Evolutionary conservation across 495 filamentous ascomycete species (phyloP).

Genomic region (Filosporella fistucella): DNA sequence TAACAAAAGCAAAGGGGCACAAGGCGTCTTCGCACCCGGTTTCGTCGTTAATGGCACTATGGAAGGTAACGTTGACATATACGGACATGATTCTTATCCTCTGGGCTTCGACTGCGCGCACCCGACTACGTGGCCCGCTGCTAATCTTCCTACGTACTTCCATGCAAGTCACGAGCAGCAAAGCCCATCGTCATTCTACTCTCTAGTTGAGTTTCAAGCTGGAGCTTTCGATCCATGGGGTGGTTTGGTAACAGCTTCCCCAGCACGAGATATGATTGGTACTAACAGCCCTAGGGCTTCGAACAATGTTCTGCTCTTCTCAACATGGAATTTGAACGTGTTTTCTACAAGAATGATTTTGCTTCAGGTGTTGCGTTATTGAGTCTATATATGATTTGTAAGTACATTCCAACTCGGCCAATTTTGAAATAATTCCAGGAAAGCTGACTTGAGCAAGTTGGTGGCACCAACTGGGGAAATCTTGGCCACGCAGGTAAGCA

Average conservation of each 20-base stretch:
- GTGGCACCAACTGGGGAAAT: conserved; percentile 72
- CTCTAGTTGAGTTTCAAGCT: conserved; percentile 70
- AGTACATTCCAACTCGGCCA: too few species aligned
- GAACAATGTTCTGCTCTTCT: conserved; percentile 57
- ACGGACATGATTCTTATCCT: conserved; percentile 73
- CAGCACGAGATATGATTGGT: background rate
- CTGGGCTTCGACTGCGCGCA: conserved; percentile 58
- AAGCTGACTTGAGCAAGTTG: conserved; percentile 23
- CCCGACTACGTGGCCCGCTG: conserved; percentile 44
- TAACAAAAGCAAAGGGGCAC: conserved; percentile 8
- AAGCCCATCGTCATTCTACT: conserved; percentile 63
- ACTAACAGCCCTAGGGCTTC: conserved; percentile 42
- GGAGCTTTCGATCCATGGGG: conserved; percentile 78
- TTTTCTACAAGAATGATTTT: conserved; percentile 79
- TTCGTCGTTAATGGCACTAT: conserved; percentile 64
- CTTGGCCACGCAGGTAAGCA: conserved; percentile 70
- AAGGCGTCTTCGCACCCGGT: conserved; percentile 35
- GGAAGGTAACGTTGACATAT: conserved; percentile 66
- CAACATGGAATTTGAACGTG: conserved; percentile 67
- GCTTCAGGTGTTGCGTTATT: conserved; percentile 57
- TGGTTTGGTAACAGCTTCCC: conserved; percentile 33
- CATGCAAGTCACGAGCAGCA: conserved; percentile 46
- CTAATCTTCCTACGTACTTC: conserved; percentile 40
- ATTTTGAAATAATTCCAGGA: background rate
- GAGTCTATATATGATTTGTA: conserved; percentile 69